phyloP scores from a whole-genome alignment of 345 rosid genomes.

The Cardamine chenopodiifolia region DNA sequence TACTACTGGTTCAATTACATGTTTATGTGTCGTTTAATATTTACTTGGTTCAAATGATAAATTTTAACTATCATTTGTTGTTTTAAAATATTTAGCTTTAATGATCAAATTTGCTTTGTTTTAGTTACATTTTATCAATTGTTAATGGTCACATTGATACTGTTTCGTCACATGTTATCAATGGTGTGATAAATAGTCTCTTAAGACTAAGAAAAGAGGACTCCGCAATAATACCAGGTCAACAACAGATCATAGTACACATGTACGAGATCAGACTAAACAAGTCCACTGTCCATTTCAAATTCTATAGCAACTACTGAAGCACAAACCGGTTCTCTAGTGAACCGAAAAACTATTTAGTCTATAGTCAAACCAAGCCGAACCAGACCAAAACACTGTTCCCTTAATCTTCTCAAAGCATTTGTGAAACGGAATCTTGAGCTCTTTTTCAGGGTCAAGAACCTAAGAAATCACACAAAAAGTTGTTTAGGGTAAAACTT shows the following conservation, averaged over 20 bases:
- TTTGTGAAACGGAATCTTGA: constrained; percentile 8
- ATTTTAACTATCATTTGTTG: neutral
- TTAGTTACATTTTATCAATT: too few relatives aligned
- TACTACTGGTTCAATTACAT: neutral
- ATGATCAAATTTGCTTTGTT: neutral
- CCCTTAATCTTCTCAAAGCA: neutral
- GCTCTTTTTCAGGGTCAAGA: constrained; percentile 1
- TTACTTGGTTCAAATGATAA: neutral
- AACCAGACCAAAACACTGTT: neutral
- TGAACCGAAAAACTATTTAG: neutral
- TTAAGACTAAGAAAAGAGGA: neutral
- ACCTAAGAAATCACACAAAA: neutral
- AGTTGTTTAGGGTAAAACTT: neutral
- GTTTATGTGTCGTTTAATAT: neutral
- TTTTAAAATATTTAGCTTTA: neutral
- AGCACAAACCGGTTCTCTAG: neutral
- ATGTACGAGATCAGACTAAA: constrained; percentile 10
- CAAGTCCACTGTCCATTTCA: constrained; percentile 7
- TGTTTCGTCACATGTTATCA: neutral
- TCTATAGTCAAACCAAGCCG: constrained; percentile 9
- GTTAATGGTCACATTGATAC: neutral
- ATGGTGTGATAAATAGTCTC: neutral
- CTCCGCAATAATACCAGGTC: constrained; percentile 1
- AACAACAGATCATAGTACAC: neutral
- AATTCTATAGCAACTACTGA: constrained; percentile 13